phyloP scores from a whole-genome alignment of 164 flowering plant genomes.

The Berberis vulgaris region DNA sequence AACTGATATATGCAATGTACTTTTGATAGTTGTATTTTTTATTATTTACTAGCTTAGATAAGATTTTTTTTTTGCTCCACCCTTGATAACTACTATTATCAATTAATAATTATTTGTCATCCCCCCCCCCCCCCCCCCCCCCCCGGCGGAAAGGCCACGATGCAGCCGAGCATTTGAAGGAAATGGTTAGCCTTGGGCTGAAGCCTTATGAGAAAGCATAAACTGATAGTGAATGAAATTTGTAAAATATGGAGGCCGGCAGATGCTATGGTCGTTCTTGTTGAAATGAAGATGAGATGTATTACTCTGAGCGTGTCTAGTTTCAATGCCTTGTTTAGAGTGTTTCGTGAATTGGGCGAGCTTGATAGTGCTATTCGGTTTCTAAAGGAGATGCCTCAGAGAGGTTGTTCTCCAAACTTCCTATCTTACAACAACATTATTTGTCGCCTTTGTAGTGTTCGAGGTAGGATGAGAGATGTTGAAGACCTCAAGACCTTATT shows the following conservation, averaged over 20 bases:
- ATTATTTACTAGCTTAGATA: no score
- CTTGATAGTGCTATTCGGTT: constrained; percentile 24
- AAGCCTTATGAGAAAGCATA: constrained; percentile 26
- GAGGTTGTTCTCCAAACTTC: constrained; percentile 38
- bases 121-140: no score
- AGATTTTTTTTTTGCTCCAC: no score
- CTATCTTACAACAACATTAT: constrained; percentile 34
- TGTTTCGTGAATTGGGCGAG: constrained; percentile 23
- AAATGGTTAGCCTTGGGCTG: constrained; percentile 26
- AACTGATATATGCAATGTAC: no score
- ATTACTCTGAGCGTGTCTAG: constrained; percentile 23
- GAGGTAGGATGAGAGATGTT: constrained; percentile 31
- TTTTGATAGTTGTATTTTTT: no score
- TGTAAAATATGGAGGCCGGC: constrained; percentile 24
- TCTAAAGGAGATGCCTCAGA: constrained; percentile 25
- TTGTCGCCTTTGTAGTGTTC: constrained; percentile 22
- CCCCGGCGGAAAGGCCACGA: constrained; percentile 20
- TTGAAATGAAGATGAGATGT: constrained; percentile 31
- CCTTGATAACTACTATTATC: no score
- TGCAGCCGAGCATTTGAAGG: constrained; percentile 31
- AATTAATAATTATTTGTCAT: no score
- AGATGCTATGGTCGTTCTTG: constrained; percentile 29
- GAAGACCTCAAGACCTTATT: constrained; percentile 24
- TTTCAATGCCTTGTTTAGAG: constrained; percentile 28
- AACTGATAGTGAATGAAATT: constrained; percentile 29